Conservation (phyloP, 306 rosid genomes). For the Quercus alba region DNA sequence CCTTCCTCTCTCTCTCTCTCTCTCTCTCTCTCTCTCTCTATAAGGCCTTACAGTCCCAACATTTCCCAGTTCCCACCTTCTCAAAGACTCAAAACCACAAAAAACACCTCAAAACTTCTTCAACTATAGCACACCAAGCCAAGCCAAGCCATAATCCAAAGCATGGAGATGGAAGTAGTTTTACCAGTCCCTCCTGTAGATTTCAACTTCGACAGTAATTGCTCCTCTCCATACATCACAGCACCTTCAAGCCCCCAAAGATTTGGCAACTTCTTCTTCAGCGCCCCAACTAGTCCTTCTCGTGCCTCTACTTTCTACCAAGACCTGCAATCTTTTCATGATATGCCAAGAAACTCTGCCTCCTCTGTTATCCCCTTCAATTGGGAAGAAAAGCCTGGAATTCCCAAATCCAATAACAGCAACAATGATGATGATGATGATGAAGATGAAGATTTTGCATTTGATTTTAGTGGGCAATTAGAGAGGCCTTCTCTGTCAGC, state of each 20-base stretch:
- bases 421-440: not conserved
- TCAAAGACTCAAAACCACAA: conserved; percentile 2
- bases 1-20: not conserved
- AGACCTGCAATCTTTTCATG: conserved; percentile 7
- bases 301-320: conserved; percentile 39
- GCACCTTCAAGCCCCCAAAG: conserved; percentile 93
- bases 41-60: conserved; percentile 23
- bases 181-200: conserved; percentile 30
- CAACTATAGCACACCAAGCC: not conserved
- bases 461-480: conserved; percentile 52
- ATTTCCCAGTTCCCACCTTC: conserved; percentile 23
- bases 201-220: conserved; percentile 74
- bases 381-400: conserved; percentile 64
- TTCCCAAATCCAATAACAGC: conserved; percentile 32
- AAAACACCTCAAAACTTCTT: not conserved
- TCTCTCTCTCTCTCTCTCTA: conserved; percentile 1
- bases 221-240: conserved; percentile 81
- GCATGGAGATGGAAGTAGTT: conserved; percentile 35
- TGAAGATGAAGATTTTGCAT: conserved; percentile 43
- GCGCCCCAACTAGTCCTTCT: conserved; percentile 87
- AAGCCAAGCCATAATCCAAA: not conserved
- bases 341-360: conserved; percentile 8
- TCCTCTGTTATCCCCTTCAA: conserved; percentile 46
- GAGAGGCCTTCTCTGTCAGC: conserved; percentile 50
- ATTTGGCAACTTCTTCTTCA: conserved; percentile 57